A percentile compares a stretch with the other conserved stretches of the same genome.
Evolutionary conservation across 2,329 filamentous ascomycete species (phyloP).

Genomic region (Cladosporium oxysporum): DNA sequence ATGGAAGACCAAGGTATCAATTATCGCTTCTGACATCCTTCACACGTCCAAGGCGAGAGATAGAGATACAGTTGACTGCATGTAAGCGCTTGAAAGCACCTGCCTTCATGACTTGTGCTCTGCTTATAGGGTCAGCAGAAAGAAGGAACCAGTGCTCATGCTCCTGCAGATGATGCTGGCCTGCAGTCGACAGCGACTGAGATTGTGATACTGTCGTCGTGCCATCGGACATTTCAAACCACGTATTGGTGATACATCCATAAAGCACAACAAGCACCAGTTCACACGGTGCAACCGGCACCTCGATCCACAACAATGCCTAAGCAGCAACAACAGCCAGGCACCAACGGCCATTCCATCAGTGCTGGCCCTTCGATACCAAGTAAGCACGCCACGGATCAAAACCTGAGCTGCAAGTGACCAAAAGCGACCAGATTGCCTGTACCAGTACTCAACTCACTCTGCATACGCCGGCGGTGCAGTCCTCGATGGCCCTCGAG

Average conservation of each 20-base stretch:
- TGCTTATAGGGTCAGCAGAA: background rate
- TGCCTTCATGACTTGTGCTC: background rate
- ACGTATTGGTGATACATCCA: background rate
- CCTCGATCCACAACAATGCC: background rate
- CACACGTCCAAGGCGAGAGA: background rate
- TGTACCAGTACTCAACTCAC: constrained; percentile 20
- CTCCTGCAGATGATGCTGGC: background rate
- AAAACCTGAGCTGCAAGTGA: background rate
- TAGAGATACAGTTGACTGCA: background rate
- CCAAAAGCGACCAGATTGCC: constrained; percentile 7
- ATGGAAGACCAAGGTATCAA: background rate
- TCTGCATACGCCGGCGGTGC: constrained; percentile 4
- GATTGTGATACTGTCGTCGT: background rate
- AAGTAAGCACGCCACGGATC: background rate
- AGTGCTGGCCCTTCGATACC: constrained; percentile 8
- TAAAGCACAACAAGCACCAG: background rate
- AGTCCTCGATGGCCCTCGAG: background rate
- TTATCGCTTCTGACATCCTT: background rate
- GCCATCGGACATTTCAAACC: background rate
- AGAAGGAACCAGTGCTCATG: background rate
- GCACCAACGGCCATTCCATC: background rate
- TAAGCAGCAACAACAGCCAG: background rate
- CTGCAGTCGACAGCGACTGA: background rate
- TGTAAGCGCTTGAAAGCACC: background rate
- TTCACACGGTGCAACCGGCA: background rate